These are phyloP conservation scores for Madurella mycetomatis DNA, from an alignment of 2,329 filamentous ascomycete genomes.

Conservation along the genomic window DNA sequence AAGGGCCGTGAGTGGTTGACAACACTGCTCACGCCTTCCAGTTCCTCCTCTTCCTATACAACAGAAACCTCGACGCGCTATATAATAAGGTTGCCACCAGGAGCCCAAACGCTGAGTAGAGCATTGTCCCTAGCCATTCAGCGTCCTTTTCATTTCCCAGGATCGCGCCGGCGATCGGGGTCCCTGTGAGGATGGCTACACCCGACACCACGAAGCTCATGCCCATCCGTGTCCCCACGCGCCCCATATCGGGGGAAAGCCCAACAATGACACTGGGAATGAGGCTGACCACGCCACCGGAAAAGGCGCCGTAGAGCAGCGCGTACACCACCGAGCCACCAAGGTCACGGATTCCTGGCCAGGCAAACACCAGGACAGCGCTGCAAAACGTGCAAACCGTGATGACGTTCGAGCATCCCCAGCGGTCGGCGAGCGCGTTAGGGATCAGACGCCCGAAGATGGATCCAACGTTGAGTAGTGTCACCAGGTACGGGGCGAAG, in stretches of 20 bases:
- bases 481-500: constrained; percentile 40
- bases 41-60: constrained; percentile 24
- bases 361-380: constrained; percentile 37
- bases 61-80: constrained; percentile 19
- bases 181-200: constrained; percentile 50
- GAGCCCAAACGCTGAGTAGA: constrained; percentile 31
- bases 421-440: constrained; percentile 40
- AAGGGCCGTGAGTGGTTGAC: neutral
- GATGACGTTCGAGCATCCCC: constrained; percentile 39
- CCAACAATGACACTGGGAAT: constrained; percentile 38
- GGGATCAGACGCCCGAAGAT: constrained; percentile 43
- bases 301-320: constrained; percentile 43
- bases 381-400: constrained; percentile 32
- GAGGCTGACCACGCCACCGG: constrained; percentile 42
- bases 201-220: constrained; percentile 36
- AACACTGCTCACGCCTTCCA: constrained; percentile 19
- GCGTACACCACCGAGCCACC: constrained; percentile 38
- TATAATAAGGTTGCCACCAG: constrained; percentile 26
- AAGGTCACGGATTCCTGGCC: constrained; percentile 35
- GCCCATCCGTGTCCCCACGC: constrained; percentile 39
- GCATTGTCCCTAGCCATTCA: constrained; percentile 32
- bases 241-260: constrained; percentile 35
- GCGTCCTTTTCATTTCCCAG: constrained; percentile 28
- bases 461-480: constrained; percentile 41
- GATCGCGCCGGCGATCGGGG: constrained; percentile 47